Conservation (phyloP, 202 grass and related monocot species). For the Brachypodium distachyon region DNA sequence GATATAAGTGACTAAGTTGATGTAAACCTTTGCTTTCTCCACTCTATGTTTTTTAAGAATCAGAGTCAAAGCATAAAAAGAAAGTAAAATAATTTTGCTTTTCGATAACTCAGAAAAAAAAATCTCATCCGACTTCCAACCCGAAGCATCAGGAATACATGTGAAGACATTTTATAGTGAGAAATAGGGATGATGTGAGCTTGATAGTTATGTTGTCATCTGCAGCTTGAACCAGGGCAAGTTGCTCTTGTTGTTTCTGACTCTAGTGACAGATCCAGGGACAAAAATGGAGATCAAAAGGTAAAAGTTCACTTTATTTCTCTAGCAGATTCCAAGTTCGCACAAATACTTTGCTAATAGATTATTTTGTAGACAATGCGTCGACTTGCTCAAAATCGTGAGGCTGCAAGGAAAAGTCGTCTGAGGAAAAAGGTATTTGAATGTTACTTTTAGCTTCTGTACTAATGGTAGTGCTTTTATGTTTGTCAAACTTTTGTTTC, state of each 20-base stretch:
- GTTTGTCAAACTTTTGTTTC: background rate
- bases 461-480: background rate
- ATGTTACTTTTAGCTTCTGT: conserved; percentile 10
- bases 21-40: background rate
- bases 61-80: background rate
- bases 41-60: background rate
- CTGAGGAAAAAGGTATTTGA: conserved; percentile 88
- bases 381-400: conserved; percentile 95
- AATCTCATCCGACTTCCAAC: background rate
- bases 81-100: background rate
- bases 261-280: conserved; percentile 91
- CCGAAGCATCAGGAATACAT: background rate
- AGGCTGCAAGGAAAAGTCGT: conserved; percentile 96
- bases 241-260: conserved; percentile 51
- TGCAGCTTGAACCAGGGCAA: conserved; percentile 57
- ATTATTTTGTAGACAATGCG: conserved; percentile 52
- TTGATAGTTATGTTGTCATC: conserved; percentile 20
- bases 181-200: background rate
- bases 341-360: conserved; percentile 25
- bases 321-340: background rate
- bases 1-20: background rate
- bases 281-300: conserved; percentile 82
- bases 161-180: background rate
- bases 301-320: conserved; percentile 20
- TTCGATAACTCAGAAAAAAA: background rate